Evolutionary conservation across 2,329 filamentous ascomycete genomes (phyloP).

Genomic region (Hypoxylon sp.): DNA sequence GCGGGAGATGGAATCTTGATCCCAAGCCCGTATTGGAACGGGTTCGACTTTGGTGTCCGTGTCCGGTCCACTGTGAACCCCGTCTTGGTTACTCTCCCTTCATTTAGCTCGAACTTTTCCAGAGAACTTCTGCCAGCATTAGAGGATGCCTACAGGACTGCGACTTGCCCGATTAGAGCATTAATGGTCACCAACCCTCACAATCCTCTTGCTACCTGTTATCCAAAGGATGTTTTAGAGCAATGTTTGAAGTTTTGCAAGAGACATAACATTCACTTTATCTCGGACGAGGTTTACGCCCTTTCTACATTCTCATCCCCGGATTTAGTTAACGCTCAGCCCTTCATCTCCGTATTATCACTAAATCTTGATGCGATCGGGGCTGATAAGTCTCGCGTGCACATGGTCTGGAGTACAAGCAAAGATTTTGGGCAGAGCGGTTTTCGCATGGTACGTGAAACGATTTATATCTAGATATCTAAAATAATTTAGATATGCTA

Average conservation of each 20-base stretch:
- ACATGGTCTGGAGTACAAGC: conserved; percentile 57
- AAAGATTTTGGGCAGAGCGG: conserved; percentile 62
- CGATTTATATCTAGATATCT: too few relatives aligned
- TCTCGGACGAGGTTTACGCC: conserved; percentile 68
- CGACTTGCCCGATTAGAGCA: background rate
- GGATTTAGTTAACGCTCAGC: conserved; percentile 42
- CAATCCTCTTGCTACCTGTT: conserved; percentile 61
- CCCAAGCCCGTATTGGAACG: conserved; percentile 44
- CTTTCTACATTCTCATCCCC: conserved; percentile 34
- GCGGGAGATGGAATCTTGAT: conserved; percentile 46
- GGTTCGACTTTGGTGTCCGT: background rate
- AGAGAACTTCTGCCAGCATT: background rate
- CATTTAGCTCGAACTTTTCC: too few relatives aligned
- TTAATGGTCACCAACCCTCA: conserved; percentile 53
- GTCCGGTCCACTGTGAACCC: background rate
- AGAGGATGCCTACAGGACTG: background rate
- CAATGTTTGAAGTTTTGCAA: conserved; percentile 59
- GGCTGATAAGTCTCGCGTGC: conserved; percentile 49
- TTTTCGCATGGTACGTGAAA: too few relatives aligned
- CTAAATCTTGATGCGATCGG: conserved; percentile 49
- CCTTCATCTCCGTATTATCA: conserved; percentile 51
- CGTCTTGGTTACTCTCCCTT: background rate
- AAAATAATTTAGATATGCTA: too few relatives aligned
- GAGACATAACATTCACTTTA: conserved; percentile 59
- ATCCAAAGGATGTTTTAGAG: conserved; percentile 53